A percentile compares a stretch with the other conserved stretches of the same genome.
Evolutionary conservation across 2,329 filamentous ascomycete species (phyloP).

Genomic region (Cephalotrichum gorgonifer): DNA sequence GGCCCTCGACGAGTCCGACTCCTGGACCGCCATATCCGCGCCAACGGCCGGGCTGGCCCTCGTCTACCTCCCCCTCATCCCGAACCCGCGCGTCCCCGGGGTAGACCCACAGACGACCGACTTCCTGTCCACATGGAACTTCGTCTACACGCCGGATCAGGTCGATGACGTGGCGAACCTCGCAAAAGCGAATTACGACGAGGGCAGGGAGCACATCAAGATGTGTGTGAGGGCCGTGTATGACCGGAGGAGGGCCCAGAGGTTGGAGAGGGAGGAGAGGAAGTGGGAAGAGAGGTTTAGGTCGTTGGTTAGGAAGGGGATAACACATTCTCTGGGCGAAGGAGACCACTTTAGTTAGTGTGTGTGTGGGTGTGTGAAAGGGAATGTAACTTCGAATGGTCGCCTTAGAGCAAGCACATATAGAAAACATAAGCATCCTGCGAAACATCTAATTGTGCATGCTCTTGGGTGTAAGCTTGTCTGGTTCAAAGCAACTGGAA

Average conservation of each 20-base stretch:
- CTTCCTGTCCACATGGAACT: constrained; percentile 96
- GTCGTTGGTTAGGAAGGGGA: constrained; percentile 36
- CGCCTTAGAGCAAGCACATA: too few relatives aligned
- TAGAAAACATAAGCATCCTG: too few relatives aligned
- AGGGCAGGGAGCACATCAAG: constrained; percentile 69
- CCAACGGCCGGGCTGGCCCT: constrained; percentile 79
- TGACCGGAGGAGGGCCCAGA: constrained; percentile 69
- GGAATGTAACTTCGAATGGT: neutral
- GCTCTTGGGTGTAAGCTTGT: too few relatives aligned
- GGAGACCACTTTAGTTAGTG: constrained; percentile 53
- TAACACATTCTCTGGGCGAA: constrained; percentile 43
- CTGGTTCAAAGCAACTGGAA: neutral
- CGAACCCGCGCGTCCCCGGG: constrained; percentile 67
- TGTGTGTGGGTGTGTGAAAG: neutral
- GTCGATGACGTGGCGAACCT: constrained; percentile 76
- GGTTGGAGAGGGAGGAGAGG: constrained; percentile 42
- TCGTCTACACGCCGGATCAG: constrained; percentile 85
- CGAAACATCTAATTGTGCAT: too few relatives aligned
- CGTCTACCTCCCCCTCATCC: constrained; percentile 80
- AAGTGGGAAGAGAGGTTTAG: constrained; percentile 30
- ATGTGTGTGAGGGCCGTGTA: constrained; percentile 80
- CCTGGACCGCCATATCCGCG: constrained; percentile 46
- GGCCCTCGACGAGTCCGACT: constrained; percentile 45
- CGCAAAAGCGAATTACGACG: constrained; percentile 76
- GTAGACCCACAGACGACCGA: constrained; percentile 78